Base-by-base conservation (phyloP, 2,329 filamentous ascomycete genomes). In the Talaromyces piceae region DNA sequence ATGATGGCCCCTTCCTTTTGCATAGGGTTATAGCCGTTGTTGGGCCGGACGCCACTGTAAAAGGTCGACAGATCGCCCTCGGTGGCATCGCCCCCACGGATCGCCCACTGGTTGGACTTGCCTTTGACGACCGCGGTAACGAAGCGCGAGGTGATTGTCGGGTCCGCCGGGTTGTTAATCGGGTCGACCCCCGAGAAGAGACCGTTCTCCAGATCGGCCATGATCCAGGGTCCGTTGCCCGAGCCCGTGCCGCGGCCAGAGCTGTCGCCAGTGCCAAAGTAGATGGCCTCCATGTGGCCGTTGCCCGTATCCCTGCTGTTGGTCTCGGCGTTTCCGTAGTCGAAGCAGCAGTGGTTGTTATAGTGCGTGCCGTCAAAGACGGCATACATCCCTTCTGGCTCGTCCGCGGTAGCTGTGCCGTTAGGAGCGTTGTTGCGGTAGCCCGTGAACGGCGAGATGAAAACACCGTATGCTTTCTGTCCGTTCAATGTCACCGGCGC, bases 201-300 rank as follows among this genome's bases (percentile, higher is more conserved):
- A 41, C 49, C 49, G 16, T 51, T 51, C 22, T 51, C 49, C 13
- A 51, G 45, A 43, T 51, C 49, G 7, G 49, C 49, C 49, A 51
- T 51, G 44, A 51, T 51, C 49, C 49, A 51, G 41, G 49, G 49
- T 31, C 49, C 49, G 12, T n/a, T 11, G 12, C 49, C 49, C 6
- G 49, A 47, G 27, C 49, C 49, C 12, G 49, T 51, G 43, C 49
- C 49, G 20, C 27, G 49, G 26, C 49, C 49, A 30, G 49, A 51
- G 2, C 49, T 44, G 33, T 51, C 49, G 13, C 49, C 49, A 8
- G 49, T 51, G 26, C 49, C 49, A 33, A 51, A 51, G 31, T 51
- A 51, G n/a, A 51, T 51, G 23, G 49, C 49, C 22, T 51, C 49
- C 49, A 51, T 51, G 12, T 51, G 49, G n/a, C 49, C 49, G 27